Percentiles rank a stretch among this genome's conserved stretches.
Evolutionary conservation across 2,329 filamentous ascomycete genomes (phyloP).

Genomic region (Magnaporthiopsis incrustans): DNA sequence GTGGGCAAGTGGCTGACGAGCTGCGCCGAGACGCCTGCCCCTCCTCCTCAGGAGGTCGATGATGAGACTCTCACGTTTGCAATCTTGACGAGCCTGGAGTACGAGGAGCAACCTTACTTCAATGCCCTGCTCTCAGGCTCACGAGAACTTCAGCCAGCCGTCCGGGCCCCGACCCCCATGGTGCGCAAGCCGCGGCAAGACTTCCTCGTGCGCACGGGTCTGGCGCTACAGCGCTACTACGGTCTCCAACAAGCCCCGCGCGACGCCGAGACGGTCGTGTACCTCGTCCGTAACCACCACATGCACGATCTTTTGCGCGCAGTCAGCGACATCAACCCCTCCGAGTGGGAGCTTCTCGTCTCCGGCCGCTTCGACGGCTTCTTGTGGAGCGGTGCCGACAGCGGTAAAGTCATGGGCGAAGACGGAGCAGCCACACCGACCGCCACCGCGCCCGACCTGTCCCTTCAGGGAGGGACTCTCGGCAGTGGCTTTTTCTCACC

Average conservation of each 20-base stretch:
- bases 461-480: slow-evolving; percentile 45
- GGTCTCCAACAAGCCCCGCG: slow-evolving; percentile 64
- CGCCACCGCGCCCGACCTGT: slow-evolving; percentile 26
- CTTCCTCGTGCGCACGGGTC: slow-evolving; percentile 64
- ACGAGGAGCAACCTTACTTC: slow-evolving; percentile 70
- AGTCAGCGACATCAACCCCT: slow-evolving; percentile 75
- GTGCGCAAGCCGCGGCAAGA: slow-evolving; percentile 57
- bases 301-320: slow-evolving; percentile 84
- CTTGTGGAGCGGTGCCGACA: slow-evolving; percentile 82
- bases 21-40: slow-evolving; percentile 65
- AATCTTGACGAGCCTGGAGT: slow-evolving; percentile 77
- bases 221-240: slow-evolving; percentile 80
- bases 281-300: slow-evolving; percentile 71
- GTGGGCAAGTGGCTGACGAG: slow-evolving; percentile 85
- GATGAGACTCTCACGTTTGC: slow-evolving; percentile 92
- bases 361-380: slow-evolving; percentile 95
- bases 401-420: slow-evolving; percentile 44
- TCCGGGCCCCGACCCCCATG: slow-evolving; percentile 61
- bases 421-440: slow-evolving; percentile 24
- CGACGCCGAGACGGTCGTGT: slow-evolving; percentile 79
- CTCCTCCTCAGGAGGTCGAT: slow-evolving; percentile 80
- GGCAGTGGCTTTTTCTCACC: slow-evolving; percentile 36
- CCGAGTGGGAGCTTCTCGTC: slow-evolving; percentile 94
- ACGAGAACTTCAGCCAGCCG: slow-evolving; percentile 45
- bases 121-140: slow-evolving; percentile 66